Base-by-base conservation (phyloP, 2,329 filamentous ascomycete species). In the Furcasterigmium furcatum region DNA sequence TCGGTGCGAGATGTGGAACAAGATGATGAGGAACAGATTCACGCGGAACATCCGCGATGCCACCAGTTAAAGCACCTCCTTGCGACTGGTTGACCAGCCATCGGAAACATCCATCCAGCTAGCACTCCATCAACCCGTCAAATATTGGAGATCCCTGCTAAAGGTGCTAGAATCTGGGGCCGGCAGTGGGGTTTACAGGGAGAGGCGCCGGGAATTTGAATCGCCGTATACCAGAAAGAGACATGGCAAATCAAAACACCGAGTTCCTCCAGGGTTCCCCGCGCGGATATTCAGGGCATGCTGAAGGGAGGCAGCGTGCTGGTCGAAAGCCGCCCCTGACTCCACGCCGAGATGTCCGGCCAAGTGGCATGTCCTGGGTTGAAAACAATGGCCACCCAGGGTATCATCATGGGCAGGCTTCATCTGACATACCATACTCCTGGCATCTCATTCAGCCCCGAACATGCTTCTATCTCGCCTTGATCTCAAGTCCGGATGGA, bases 401-500 rank as follows among this genome's bases (percentile, higher is more conserved):
- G 25, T 13, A 29, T 32, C 30, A 16, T n/a, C 30, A 32, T 32
- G 30, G 7, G n/a, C 34, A 18, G 18, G 34, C 34, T 19, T 36
- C 30, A n/a, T 7, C 14, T 13, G 3, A 32, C 14, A 34, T 34
- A 13, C n/a, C 5, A 7, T 16, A 9, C 30, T 34, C 34, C 34
- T 36, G 9, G 19, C 21, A 14, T 21, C 7, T 27, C 7, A 27
- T 27, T 40, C 38, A n/a, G 14, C 12, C 13, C 38, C 24, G 10
- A 29, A 7, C 14, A 41, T 41, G 38, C 9, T 29, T 27, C 38
- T 21, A n/a, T 41, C 38, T 12, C 41, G 25, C 24, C 36, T 47
- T 35, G 35, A 51, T 18, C 32, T 58, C 22, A 48, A 38, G 36
- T 43, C 40, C n/a, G 58, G 59, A 42, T 62, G 60, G 59, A 44